Evolutionary conservation across 169 alveolate genomes (phyloP).

Genomic region (Plasmodium falciparum): DNA sequence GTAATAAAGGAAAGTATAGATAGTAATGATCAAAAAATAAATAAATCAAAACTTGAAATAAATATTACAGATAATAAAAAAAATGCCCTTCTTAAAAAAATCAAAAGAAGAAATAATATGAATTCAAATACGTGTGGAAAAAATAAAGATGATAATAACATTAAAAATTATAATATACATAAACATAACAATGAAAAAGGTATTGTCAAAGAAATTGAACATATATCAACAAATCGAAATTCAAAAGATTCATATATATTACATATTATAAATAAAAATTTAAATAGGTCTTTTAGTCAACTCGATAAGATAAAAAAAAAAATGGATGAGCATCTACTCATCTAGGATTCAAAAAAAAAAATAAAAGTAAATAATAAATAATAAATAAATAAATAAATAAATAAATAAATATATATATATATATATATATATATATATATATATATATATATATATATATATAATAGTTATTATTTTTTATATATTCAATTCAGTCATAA

Average conservation of each 20-base stretch:
- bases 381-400: too few species aligned
- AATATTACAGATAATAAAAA: constrained; percentile 11
- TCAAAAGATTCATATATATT: constrained; percentile 37
- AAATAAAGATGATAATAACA: constrained; percentile 1
- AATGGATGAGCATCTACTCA: constrained; percentile 20
- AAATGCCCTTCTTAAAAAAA: constrained; percentile 10
- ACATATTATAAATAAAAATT: constrained; percentile 41
- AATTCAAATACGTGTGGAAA: background rate
- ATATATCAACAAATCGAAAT: background rate
- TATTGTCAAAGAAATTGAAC: background rate
- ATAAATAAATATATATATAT: too few species aligned
- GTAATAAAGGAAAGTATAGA: constrained; percentile 53
- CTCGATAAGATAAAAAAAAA: constrained; percentile 39
- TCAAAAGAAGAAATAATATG: background rate
- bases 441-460: too few species aligned
- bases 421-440: too few species aligned
- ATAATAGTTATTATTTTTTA: too few species aligned
- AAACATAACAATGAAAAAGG: too few species aligned
- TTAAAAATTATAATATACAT: background rate
- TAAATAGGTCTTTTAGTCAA: constrained; percentile 38
- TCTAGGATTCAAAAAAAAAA: background rate
- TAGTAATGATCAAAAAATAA: background rate
- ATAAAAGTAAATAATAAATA: too few species aligned
- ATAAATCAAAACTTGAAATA: background rate
- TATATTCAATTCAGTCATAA: too few species aligned